A percentile compares a stretch with the other conserved stretches of the same genome.
These are phyloP conservation scores for Lactuca sativa DNA, from an alignment of 129 eudicot genomes.

Conservation along the genomic window DNA sequence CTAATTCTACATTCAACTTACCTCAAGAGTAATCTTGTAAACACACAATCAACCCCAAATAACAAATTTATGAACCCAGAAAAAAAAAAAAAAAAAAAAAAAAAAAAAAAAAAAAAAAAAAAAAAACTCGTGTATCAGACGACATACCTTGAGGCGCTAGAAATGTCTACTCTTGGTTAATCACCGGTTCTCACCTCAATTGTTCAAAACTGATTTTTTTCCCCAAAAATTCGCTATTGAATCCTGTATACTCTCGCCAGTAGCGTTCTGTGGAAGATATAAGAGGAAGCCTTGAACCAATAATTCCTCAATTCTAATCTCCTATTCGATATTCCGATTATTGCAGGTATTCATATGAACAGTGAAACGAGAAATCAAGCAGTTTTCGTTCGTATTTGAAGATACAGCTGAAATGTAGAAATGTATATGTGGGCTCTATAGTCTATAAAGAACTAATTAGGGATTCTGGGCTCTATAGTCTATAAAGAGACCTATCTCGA, in stretches of 20 bases:
- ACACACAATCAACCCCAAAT: background rate
- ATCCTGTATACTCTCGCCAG: background rate
- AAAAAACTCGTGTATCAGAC: background rate
- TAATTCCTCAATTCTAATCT: background rate
- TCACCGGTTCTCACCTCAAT: background rate
- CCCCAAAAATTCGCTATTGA: constrained; percentile 6
- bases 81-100: too few relatives aligned
- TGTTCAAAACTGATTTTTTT: background rate
- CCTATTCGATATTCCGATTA: background rate
- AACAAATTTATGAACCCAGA: background rate
- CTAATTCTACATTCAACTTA: background rate
- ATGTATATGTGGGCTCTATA: too few relatives aligned
- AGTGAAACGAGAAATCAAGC: background rate
- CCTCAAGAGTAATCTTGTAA: background rate
- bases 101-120: too few relatives aligned
- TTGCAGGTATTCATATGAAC: background rate
- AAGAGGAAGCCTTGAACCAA: background rate
- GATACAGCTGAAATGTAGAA: too few relatives aligned
- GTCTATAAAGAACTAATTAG: too few relatives aligned
- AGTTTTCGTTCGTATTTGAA: too few relatives aligned
- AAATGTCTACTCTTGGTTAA: constrained; percentile 5
- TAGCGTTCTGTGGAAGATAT: background rate
- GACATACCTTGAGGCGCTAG: constrained; percentile 20
- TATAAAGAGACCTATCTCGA: too few relatives aligned
- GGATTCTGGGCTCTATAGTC: too few relatives aligned